Conservation (phyloP, 2,329 filamentous ascomycete genomes). For the Ceratocystis alfenasii region DNA sequence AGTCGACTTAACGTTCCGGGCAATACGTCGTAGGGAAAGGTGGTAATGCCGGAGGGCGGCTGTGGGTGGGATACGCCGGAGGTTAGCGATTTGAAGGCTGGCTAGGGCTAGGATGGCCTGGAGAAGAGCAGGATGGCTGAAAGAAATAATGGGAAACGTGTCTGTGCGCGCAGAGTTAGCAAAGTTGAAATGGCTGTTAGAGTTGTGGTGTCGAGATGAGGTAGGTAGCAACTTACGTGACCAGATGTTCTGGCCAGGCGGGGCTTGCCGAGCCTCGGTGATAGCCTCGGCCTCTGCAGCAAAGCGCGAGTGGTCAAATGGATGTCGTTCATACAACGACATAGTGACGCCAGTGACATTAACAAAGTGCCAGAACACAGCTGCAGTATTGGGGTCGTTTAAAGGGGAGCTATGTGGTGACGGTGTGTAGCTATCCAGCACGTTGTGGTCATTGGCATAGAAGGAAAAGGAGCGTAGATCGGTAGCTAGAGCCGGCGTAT, state of each 20-base stretch:
- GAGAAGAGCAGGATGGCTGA: constrained; percentile 74
- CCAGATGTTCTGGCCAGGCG: constrained; percentile 54
- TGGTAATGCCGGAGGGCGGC: constrained; percentile 88
- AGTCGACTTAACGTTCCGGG: constrained; percentile 59
- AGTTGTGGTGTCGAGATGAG: background rate
- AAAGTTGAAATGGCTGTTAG: background rate
- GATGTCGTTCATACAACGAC: constrained; percentile 76
- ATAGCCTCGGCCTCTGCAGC: constrained; percentile 44
- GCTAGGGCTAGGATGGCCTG: constrained; percentile 83
- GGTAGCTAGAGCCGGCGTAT: constrained; percentile 31
- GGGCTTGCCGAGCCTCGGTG: constrained; percentile 30
- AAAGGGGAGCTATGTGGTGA: constrained; percentile 58
- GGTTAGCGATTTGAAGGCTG: constrained; percentile 75
- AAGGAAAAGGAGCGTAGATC: constrained; percentile 40
- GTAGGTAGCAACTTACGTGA: constrained; percentile 37
- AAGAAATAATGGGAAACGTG: constrained; percentile 68
- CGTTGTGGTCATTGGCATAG: constrained; percentile 35
- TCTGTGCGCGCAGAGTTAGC: constrained; percentile 34
- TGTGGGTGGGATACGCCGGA: constrained; percentile 61
- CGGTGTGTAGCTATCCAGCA: constrained; percentile 54
- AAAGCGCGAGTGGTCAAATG: constrained; percentile 53
- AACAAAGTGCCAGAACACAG: constrained; percentile 85
- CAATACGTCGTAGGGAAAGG: constrained; percentile 65
- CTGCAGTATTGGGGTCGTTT: constrained; percentile 65
- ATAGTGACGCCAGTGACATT: constrained; percentile 76